A percentile compares a stretch with the other conserved stretches of the same genome.
Evolutionary conservation across 768 basidiomycete species (phyloP).

Genomic region (Rhodotorula toruloides): DNA sequence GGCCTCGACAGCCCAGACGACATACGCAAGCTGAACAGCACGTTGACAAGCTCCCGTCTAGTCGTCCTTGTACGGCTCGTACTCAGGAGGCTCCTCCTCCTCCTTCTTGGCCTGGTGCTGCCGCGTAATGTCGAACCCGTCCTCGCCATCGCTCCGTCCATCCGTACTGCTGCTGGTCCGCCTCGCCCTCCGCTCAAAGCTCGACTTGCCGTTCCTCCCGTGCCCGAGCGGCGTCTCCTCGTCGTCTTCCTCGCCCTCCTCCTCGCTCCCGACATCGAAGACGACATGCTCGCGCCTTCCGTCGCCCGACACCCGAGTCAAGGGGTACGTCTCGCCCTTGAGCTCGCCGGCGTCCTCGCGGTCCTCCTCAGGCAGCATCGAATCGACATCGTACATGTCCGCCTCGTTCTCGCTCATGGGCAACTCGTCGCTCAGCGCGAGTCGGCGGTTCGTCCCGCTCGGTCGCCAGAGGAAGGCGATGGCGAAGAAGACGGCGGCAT

Average conservation of each 20-base stretch:
- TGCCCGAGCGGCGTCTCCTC: not conserved
- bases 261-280: conserved; percentile 32
- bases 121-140: conserved; percentile 24
- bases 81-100: conserved; percentile 1
- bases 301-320: not conserved
- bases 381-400: conserved; percentile 82
- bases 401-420: conserved; percentile 92
- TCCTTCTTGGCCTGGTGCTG: conserved; percentile 2
- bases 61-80: not conserved
- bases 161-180: not conserved
- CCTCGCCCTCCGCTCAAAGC: not conserved
- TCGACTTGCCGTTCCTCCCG: not conserved
- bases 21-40: too few relatives aligned
- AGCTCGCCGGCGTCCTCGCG: conserved; percentile 45
- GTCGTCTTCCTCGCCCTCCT: conserved; percentile 15
- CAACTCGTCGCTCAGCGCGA: conserved; percentile 93
- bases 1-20: too few relatives aligned
- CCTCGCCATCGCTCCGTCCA: not conserved
- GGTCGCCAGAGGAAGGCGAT: conserved; percentile 94
- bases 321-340: conserved; percentile 7
- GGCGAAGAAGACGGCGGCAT: conserved; percentile 59
- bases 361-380: conserved; percentile 74
- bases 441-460: conserved; percentile 76
- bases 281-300: not conserved
- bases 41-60: too few relatives aligned